Evolutionary conservation across 1,284 basidiomycete species (phyloP).

Genomic region (Boletus albobrunnescens): DNA sequence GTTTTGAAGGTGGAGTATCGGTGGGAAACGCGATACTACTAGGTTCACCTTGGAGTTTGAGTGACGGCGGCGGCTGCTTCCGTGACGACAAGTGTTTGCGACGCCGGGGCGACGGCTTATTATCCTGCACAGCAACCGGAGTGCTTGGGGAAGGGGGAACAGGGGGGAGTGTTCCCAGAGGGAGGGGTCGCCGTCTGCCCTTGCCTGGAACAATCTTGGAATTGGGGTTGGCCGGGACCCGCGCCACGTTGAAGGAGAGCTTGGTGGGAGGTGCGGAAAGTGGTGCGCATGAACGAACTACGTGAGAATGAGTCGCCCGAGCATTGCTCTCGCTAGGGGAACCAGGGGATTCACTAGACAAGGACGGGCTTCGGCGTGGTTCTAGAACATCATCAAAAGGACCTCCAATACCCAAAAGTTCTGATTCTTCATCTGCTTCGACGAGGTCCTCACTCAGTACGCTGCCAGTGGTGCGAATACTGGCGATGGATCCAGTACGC

Average conservation of each 20-base stretch:
- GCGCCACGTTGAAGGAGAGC: constrained; percentile 46
- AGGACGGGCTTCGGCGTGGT: constrained; percentile 32
- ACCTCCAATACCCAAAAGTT: constrained; percentile 62
- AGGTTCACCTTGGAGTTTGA: constrained; percentile 39
- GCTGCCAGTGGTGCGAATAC: constrained; percentile 61
- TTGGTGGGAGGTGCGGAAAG: constrained; percentile 41
- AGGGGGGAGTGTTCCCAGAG: constrained; percentile 59
- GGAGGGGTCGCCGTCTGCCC: constrained; percentile 53
- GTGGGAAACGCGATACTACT: constrained; percentile 29
- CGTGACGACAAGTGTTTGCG: constrained; percentile 40
- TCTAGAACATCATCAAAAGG: constrained; percentile 53
- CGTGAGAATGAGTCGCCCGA: constrained; percentile 9
- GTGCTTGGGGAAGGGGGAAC: constrained; percentile 65
- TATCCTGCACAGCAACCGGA: constrained; percentile 40
- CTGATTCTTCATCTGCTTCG: constrained; percentile 75
- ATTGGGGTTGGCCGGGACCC: constrained; percentile 45
- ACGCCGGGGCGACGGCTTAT: constrained; percentile 22
- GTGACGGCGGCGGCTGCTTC: constrained; percentile 51
- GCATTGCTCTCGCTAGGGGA: constrained; percentile 27
- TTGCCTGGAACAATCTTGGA: constrained; percentile 49
- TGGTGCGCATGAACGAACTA: constrained; percentile 11
- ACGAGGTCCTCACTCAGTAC: constrained; percentile 74
- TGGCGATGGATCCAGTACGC: constrained; percentile 68
- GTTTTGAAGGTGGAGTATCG: constrained; percentile 14
- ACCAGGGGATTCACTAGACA: constrained; percentile 34